Evolutionary conservation across 2,329 filamentous ascomycete genomes (phyloP), one percentile per base, ranked within the genome.

Genomic region (Diaporthe helianthi): DNA sequence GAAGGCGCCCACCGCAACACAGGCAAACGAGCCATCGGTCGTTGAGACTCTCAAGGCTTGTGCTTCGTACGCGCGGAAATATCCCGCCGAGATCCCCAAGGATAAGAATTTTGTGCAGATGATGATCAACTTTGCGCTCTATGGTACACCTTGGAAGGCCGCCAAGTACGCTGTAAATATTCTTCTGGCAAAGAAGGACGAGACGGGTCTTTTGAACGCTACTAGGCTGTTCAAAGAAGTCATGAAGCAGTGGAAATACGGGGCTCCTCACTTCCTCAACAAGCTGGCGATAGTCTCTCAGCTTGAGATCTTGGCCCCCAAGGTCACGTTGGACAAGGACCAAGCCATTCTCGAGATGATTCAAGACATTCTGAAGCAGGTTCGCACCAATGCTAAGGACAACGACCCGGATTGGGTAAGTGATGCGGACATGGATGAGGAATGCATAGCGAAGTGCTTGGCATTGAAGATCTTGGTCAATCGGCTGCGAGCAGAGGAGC

Each of bases 121-220:
- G 1, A 86, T 99, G 78, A 89, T 91, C 71, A 91, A 88, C 74
- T 98, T 96, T 78, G 93, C 94, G 1, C 85, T 95, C 24, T 92
- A 93, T 76, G 95, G 95, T 26, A 87, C 87, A 29, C 95, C 94
- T 2, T 87, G 93, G 13, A 90, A 91, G 77, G 92, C 93, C 10
- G 93, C 95, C 26, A 99, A 99, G 80, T 94, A 98, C 81, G 96
- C 96, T 0, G 90, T 98, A 60, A 94, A 93, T 33, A 94, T 99
- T 73, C 85, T 99, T 66, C 89, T 97, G 80, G 90, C 92, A 44
- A 90, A 90, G 74, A 84, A 84, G 54, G 85, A 89, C 26, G 89
- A 89, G 74, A 96, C 93, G 78, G 92, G 85, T 73, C 81, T 94
- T 76, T 91, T 97, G 82, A 92, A 93, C 70, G 93, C 93, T 9